Evolutionary conservation across 2,329 filamentous ascomycete genomes (phyloP), one percentile per base, ranked within the genome.

Genomic region (Nigrospora sphaerica): DNA sequence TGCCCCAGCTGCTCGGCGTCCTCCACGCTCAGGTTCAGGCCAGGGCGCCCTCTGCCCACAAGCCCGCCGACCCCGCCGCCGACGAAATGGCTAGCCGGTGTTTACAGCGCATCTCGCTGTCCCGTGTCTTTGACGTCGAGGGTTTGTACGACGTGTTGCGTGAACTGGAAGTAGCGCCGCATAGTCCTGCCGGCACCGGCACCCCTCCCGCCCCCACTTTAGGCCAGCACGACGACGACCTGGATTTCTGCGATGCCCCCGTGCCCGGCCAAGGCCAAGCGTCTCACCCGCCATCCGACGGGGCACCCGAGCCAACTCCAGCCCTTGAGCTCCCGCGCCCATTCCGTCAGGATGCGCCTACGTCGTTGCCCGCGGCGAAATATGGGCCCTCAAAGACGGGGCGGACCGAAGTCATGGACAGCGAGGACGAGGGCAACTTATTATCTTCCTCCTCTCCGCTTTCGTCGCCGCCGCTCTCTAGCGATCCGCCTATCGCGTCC

Each of bases 121-220:
- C 76, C 19, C 68, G 75, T 19, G 71, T 83, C 1, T 83, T 83
- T 52, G 78, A 81, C 49, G 53, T 80, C 12, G 71, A 80, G 39
- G 80, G 80, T 0, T 53, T 83, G 16, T 73, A 69, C 69, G 77
- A 83, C 57, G 77, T 77, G 1, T 54, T 83, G 32, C 61, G 57
- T 2, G 80, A 83, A 53, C 52, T 80, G 33, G 68, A 72, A 44
- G 37, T 44, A 17, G 46, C 51, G 10, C 39, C 46, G 12, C 31
- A 23, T 34, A 12, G 34, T 36, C 14, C 42, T 40, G 19, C 23
- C 23, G 23, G 23, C 23, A 9, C 23, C 7, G 23, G 5, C 23
- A 10, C 10, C 23, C 23, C 6, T 28, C 23, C 23, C 23, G 23
- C 7, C 23, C 23, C 23, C 23, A 28, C 23, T 6, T 9, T 9